phyloP scores from a whole-genome alignment of 345 rosid species.

The Gossypium australe region DNA sequence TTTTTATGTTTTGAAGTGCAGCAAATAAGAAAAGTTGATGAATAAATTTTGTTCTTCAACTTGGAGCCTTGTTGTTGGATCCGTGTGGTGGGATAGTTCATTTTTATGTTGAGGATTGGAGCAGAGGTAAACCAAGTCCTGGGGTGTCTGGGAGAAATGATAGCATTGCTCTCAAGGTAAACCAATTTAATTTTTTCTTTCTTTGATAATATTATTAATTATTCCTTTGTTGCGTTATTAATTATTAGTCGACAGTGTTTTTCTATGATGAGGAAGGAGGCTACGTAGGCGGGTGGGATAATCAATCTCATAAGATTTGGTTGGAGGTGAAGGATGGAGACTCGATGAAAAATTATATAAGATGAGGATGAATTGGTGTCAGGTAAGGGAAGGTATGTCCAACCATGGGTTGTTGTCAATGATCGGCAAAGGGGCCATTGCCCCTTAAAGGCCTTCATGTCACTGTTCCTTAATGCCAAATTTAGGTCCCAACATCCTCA shows the following conservation, averaged over 20 bases:
- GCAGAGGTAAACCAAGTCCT: no score
- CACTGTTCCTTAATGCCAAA: constrained; percentile 14
- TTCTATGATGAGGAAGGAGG: constrained; percentile 29
- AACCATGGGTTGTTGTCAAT: constrained; percentile 29
- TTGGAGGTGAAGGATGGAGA: constrained; percentile 25
- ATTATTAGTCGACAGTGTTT: not conserved
- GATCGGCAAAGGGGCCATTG: constrained; percentile 19
- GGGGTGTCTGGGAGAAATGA: no score
- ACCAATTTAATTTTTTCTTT: no score
- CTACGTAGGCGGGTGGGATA: constrained; percentile 33
- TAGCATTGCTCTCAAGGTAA: no score
- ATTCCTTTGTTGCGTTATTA: no score
- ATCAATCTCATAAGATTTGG: constrained; percentile 27
- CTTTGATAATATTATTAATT: no score
- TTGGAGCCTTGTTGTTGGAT: no score
- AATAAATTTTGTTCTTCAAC: no score
- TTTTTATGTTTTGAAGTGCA: no score
- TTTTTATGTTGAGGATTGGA: no score
- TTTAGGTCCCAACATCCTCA: not conserved
- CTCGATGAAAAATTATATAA: constrained; percentile 15
- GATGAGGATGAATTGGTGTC: not conserved
- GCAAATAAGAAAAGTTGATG: no score
- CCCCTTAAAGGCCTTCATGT: constrained; percentile 7
- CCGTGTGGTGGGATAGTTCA: no score
- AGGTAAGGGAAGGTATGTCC: constrained; percentile 23